Base-by-base conservation (phyloP, 192 early-diverging fungal genomes). In the Phycomyces blakesleeanus region DNA sequence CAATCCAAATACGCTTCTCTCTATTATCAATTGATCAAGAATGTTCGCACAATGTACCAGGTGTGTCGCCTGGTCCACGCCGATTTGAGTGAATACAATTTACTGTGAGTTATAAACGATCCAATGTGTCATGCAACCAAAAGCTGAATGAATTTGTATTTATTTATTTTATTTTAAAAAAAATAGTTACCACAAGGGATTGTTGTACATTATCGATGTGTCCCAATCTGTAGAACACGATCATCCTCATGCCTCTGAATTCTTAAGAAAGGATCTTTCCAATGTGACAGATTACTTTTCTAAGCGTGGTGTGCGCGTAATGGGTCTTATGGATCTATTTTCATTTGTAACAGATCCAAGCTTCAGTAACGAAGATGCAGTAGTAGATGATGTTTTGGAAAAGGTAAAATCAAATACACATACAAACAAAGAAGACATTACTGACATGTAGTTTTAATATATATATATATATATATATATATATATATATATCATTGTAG, bases 171-270 rank as follows among this genome's bases (percentile, higher is more conserved):
- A 29, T 62, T 61, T 40, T 47, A 15, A n/a, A 21, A 20, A 8
- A 16, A 39, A 7, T 59, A 89, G 87, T 44, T 91, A 94, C 78
- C 87, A 96, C 65, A 85, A 88, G 38, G 80, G 82, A 20, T 78
- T 72, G 16, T 74, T 98, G 22, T 95, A 94, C 57, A 90, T 96
- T 50, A 98, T 98, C 63, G 96, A 98, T 72, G 96, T 98, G 9
- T 98, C 96, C 6, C 96, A 97, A 75, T 96, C 95, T 1, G 95
- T 98, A 12, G 96, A 98, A 67, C 96, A 98, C 69, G 95, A 98
- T 61, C 96, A 98, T 67, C 96, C 96, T 34, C 90, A 94, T 65
- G 93, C 96, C 11, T 82, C 96, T 44, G 95, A 96, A 67, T 98
- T 98, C 69, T 77, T 98, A 60, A 84, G 96, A 16, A 96, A 96